Conservation (phyloP, 202 grass and related monocot genomes). For the Eragrostis tef region DNA sequence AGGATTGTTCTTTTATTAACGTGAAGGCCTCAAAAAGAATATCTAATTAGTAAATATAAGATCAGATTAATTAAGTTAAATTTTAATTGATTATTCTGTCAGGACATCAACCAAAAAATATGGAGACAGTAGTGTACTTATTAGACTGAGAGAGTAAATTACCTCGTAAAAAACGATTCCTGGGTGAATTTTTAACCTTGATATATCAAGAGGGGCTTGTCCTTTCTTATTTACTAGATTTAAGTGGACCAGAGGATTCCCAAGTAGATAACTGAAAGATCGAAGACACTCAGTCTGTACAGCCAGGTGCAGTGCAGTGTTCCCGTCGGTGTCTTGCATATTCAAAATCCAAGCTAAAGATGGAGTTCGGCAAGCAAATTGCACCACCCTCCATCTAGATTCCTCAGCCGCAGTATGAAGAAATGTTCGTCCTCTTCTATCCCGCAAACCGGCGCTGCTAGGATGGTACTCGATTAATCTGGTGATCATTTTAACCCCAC, state of each 20-base stretch:
- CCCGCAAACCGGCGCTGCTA: background rate
- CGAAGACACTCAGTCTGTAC: background rate
- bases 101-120: too few relatives aligned
- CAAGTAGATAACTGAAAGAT: background rate
- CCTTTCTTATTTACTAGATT: background rate
- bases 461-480: background rate
- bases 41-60: too few relatives aligned
- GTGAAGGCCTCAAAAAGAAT: too few relatives aligned
- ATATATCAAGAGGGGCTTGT: background rate
- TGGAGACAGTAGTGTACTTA: too few relatives aligned
- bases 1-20: too few relatives aligned
- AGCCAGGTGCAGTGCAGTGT: background rate
- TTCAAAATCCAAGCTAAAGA: constrained; percentile 5
- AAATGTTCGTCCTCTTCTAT: background rate
- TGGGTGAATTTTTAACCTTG: background rate
- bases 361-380: background rate
- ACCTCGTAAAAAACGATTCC: background rate
- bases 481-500: too few relatives aligned
- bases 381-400: rapidly evolving
- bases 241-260: background rate
- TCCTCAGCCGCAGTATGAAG: background rate
- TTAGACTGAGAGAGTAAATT: background rate
- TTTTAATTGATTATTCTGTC: too few relatives aligned
- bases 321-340: background rate
- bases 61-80: too few relatives aligned